phyloP scores from a whole-genome alignment of 495 filamentous ascomycete genomes.

The Neurospora sp. region DNA sequence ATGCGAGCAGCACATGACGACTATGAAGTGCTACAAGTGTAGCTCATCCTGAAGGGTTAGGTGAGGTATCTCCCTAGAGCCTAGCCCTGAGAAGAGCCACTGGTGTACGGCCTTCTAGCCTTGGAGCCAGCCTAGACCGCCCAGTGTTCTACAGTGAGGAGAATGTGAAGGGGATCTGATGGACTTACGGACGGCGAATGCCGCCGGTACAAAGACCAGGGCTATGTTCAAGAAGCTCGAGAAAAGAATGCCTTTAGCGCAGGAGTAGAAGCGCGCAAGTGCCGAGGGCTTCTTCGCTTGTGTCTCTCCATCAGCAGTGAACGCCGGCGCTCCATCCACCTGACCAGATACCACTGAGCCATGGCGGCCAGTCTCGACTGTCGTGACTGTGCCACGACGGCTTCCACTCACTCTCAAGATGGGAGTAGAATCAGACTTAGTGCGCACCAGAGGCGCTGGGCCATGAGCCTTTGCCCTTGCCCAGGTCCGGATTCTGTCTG shows the following conservation, averaged over 20 bases:
- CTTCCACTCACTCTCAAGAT: not conserved
- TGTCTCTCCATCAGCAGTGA: not conserved
- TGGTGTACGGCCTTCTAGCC: not conserved
- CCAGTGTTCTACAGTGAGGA: not conserved
- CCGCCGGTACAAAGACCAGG: conserved; percentile 68
- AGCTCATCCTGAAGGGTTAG: not conserved
- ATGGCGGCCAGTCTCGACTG: not conserved
- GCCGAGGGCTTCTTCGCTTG: conserved; percentile 4
- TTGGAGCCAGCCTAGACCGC: not conserved
- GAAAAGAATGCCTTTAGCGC: conserved; percentile 43
- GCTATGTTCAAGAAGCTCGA: conserved; percentile 68
- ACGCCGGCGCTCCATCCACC: not conserved
- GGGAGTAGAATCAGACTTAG: not conserved
- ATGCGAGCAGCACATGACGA: not conserved
- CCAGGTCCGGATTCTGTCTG: conserved; percentile 5
- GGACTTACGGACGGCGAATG: conserved; percentile 53
- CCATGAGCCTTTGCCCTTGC: conserved; percentile 3
- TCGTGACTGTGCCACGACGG: not conserved
- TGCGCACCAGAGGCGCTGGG: not conserved
- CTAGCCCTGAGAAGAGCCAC: not conserved
- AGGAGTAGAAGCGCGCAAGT: conserved; percentile 35
- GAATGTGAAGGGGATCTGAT: not conserved
- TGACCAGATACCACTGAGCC: not conserved
- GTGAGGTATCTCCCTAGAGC: not conserved
- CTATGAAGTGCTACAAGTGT: not conserved